These are phyloP conservation scores for Epichloe festucae DNA, from an alignment of 2,329 filamentous ascomycete species.

Conservation along the genomic window DNA sequence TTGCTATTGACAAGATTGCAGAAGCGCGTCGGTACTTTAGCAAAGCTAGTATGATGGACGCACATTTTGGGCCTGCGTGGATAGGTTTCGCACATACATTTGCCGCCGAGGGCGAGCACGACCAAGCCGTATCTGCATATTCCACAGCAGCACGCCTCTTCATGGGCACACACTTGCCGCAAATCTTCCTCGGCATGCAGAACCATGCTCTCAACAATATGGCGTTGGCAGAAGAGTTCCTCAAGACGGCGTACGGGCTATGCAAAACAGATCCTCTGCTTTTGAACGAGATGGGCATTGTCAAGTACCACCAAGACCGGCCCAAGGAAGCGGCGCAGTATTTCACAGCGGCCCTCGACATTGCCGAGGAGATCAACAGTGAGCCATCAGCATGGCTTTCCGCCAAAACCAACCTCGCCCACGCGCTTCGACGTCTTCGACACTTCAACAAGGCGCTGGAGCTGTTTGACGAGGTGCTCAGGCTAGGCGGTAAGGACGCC, in stretches of 20 bases:
- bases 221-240: conserved; percentile 83
- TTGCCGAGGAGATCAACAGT: conserved; percentile 70
- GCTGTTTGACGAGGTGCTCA: conserved; percentile 77
- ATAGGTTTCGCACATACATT: conserved; percentile 98
- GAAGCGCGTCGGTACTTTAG: conserved; percentile 94
- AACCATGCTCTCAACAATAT: conserved; percentile 94
- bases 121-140: conserved; percentile 96
- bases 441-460: conserved; percentile 58
- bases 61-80: conserved; percentile 94
- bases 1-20: conserved; percentile 75
- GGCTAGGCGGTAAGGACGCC: conserved; percentile 68
- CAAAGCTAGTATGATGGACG: conserved; percentile 94
- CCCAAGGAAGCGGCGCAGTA: conserved; percentile 62
- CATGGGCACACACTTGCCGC: conserved; percentile 90
- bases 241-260: conserved; percentile 74
- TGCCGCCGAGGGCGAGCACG: conserved; percentile 91
- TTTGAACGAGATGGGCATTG: conserved; percentile 89
- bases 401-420: conserved; percentile 77
- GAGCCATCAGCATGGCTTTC: conserved; percentile 73
- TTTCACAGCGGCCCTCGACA: conserved; percentile 63
- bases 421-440: conserved; percentile 65
- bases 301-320: conserved; percentile 84
- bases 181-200: conserved; percentile 96
- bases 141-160: conserved; percentile 89
- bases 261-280: conserved; percentile 80